Conservation (phyloP, 495 filamentous ascomycete genomes). For the Talaromyces wortmannii region DNA sequence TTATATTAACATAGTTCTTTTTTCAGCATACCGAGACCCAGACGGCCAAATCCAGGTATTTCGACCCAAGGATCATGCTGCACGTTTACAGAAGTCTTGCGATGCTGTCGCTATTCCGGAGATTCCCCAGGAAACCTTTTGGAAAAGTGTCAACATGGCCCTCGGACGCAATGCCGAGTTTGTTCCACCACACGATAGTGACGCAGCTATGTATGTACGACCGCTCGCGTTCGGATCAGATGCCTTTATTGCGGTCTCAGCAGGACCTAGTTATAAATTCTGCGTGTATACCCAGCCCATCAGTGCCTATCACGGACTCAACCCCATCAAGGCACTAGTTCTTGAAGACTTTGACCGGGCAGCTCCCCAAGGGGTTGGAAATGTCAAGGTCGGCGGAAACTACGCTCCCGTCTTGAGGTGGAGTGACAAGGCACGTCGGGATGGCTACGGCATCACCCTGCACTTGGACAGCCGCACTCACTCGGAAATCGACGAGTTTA, state of each 20-base stretch:
- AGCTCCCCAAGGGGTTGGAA: constrained; percentile 47
- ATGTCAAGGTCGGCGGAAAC: constrained; percentile 52
- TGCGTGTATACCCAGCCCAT: constrained; percentile 33
- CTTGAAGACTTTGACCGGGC: constrained; percentile 53
- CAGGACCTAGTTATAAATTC: constrained; percentile 29
- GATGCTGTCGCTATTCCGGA: constrained; percentile 29
- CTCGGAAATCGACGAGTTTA: constrained; percentile 40
- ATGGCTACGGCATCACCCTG: constrained; percentile 39
- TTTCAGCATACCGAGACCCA: constrained; percentile 26
- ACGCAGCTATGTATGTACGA: constrained; percentile 36
- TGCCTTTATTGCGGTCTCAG: constrained; percentile 22
- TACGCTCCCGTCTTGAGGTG: constrained; percentile 47
- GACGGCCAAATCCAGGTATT: constrained; percentile 31
- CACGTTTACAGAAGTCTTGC: constrained; percentile 22
- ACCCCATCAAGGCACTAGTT: constrained; percentile 30
- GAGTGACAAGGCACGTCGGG: constrained; percentile 27
- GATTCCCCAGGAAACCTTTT: constrained; percentile 28
- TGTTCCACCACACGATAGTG: constrained; percentile 31
- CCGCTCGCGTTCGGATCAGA: constrained; percentile 32
- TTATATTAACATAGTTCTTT: not conserved
- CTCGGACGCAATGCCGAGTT: constrained; percentile 32
- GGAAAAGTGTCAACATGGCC: constrained; percentile 25
- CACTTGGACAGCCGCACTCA: constrained; percentile 39
- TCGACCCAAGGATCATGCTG: constrained; percentile 26
- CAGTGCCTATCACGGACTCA: constrained; percentile 27